Conservation (phyloP, 1,284 basidiomycete species). For the Veloboletus limbatus region DNA sequence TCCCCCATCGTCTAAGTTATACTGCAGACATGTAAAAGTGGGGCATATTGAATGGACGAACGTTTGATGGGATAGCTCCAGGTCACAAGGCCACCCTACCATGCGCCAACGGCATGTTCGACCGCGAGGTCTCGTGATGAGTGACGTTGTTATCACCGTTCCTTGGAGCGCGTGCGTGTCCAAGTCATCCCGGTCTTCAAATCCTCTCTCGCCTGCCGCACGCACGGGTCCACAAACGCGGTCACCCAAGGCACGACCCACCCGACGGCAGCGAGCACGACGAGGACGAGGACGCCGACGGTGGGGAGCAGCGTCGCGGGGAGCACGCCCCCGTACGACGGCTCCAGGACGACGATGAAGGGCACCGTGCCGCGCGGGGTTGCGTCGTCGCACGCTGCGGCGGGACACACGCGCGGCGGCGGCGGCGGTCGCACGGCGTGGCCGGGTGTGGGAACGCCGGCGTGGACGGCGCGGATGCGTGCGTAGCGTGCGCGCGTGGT, state of each 20-base stretch:
- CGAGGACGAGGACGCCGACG: conserved; percentile 35
- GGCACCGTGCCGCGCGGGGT: conserved; percentile 39
- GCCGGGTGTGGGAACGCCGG: conserved; percentile 47
- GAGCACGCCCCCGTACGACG: conserved; percentile 53
- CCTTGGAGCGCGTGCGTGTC: conserved; percentile 15
- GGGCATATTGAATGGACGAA: conserved; percentile 1
- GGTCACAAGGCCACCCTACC: conserved; percentile 8
- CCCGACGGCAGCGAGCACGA: conserved; percentile 32
- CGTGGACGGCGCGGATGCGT: conserved; percentile 50
- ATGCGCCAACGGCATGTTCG: conserved; percentile 28
- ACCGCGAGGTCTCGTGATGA: background rate
- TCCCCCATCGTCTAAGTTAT: conserved; percentile 3
- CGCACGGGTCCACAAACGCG: conserved; percentile 34
- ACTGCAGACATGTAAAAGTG: conserved; percentile 6
- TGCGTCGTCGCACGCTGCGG: no score
- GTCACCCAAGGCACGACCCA: conserved; percentile 30
- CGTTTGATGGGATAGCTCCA: conserved; percentile 1
- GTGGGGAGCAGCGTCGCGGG: conserved; percentile 54
- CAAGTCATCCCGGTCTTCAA: background rate
- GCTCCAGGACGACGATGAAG: conserved; percentile 56
- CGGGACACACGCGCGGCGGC: no score
- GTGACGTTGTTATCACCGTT: conserved; percentile 15
- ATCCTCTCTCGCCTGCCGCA: conserved; percentile 37
- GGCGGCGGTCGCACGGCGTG: conserved; percentile 2
- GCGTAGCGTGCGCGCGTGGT: conserved; percentile 48